A percentile compares a stretch with the other conserved stretches of the same genome.
Conservation (phyloP, 1,139 yeast species). For the Yamadazyma friedrichii region DNA sequence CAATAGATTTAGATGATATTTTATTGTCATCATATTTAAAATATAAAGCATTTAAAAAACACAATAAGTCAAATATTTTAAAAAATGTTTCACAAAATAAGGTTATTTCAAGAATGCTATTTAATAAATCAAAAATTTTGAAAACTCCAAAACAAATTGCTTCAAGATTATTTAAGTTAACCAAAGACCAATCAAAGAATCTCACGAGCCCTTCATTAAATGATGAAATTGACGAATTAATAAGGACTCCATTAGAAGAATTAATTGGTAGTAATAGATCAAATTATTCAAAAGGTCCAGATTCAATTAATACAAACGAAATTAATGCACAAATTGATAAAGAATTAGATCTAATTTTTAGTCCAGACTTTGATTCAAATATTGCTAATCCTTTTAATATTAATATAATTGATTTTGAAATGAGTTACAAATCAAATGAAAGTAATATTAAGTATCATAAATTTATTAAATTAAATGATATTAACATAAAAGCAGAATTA, state of each 20-base stretch:
- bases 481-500: constrained; percentile 6
- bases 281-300: constrained; percentile 10
- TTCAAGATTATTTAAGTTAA: constrained; percentile 28
- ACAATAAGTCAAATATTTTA: constrained; percentile 26
- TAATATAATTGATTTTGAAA: constrained; percentile 11
- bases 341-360: constrained; percentile 26
- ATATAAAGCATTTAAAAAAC: constrained; percentile 33
- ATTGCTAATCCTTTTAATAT: constrained; percentile 2
- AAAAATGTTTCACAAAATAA: constrained; percentile 42
- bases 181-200: constrained; percentile 14
- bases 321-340: constrained; percentile 23
- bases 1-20: constrained; percentile 35
- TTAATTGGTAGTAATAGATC: constrained; percentile 15
- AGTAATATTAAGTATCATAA: constrained; percentile 9
- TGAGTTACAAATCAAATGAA: constrained; percentile 10
- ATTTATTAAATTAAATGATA: constrained; percentile 12
- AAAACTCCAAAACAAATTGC: constrained; percentile 44
- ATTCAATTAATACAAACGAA: constrained; percentile 19
- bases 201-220: constrained; percentile 16
- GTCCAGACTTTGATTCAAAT: constrained; percentile 22
- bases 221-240: constrained; percentile 24
- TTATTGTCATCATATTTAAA: constrained; percentile 37
- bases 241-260: constrained; percentile 26
- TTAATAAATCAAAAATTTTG: constrained; percentile 35
- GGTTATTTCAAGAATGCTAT: constrained; percentile 41